A percentile compares a stretch with the other conserved stretches of the same genome.
Evolutionary conservation across 1,284 basidiomycete species (phyloP).

Genomic region (Microbotryum intermedium): DNA sequence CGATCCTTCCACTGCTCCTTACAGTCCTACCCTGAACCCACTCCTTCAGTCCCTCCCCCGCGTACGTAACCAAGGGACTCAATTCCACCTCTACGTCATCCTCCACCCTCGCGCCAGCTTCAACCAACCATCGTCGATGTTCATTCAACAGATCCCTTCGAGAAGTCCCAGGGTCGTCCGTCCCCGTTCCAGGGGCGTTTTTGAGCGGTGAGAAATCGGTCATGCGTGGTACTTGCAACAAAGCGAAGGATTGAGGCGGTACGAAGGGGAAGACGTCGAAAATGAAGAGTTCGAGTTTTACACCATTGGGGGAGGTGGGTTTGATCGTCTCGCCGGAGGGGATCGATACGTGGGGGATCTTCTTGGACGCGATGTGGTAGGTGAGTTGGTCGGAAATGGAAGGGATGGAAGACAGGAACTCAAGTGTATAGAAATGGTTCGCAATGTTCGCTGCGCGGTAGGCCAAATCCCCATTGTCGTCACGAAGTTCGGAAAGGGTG

Average conservation of each 20-base stretch:
- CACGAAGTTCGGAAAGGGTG: conserved; percentile 66
- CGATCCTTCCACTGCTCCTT: conserved; percentile 44
- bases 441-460: conserved; percentile 96
- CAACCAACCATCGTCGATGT: conserved; percentile 73
- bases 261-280: conserved; percentile 95
- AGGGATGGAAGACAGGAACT: conserved; percentile 71
- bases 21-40: conserved; percentile 61
- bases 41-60: conserved; percentile 85
- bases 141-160: conserved; percentile 83
- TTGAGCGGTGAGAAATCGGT: conserved; percentile 97
- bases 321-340: conserved; percentile 58
- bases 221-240: conserved; percentile 76
- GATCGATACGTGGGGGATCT: conserved; percentile 78
- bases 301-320: conserved; percentile 86
- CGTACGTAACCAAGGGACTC: conserved; percentile 78
- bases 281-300: conserved; percentile 98
- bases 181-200: conserved; percentile 88
- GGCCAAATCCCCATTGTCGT: conserved; percentile 62
- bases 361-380: conserved; percentile 97
- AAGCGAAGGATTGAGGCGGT: conserved; percentile 59
- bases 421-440: conserved; percentile 94
- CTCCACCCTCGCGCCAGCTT: conserved; percentile 63
- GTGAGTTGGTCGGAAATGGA: conserved; percentile 77
- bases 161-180: conserved; percentile 83
- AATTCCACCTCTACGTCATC: conserved; percentile 77